These are phyloP conservation scores for Microthlaspi erraticum DNA, from an alignment of 345 rosid species.

Conservation along the genomic window DNA sequence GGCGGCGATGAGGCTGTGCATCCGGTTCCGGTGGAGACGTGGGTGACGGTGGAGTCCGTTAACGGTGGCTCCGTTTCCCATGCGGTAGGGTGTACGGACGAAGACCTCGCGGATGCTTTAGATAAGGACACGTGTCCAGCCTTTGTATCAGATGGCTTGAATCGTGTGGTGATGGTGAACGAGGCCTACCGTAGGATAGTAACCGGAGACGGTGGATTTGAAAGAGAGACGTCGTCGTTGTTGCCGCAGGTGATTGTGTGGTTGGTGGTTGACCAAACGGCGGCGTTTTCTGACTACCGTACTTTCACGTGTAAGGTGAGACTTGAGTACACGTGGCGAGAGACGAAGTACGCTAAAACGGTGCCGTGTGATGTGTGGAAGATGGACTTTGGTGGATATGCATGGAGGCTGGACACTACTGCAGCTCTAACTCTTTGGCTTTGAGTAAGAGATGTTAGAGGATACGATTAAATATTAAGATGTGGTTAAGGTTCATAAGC, in stretches of 20 bases:
- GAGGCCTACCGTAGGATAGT: constrained; percentile 52
- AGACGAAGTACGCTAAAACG: constrained; percentile 37
- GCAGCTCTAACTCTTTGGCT: constrained; percentile 59
- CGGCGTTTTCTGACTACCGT: constrained; percentile 28
- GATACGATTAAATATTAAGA: constrained; percentile 20
- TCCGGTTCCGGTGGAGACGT: constrained; percentile 45
- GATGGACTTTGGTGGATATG: constrained; percentile 63
- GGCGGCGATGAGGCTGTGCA: background rate
- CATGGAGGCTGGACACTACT: constrained; percentile 66
- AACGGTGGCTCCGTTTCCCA: constrained; percentile 41
- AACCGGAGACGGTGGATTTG: constrained; percentile 23
- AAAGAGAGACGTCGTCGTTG: constrained; percentile 14
- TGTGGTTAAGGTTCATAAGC: constrained; percentile 18
- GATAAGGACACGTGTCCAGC: constrained; percentile 55
- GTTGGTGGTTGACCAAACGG: constrained; percentile 46
- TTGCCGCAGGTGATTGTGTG: constrained; percentile 43
- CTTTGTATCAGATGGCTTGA: constrained; percentile 52
- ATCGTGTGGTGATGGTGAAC: constrained; percentile 57
- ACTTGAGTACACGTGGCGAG: constrained; percentile 47
- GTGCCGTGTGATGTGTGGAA: constrained; percentile 69
- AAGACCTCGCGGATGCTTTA: constrained; percentile 42
- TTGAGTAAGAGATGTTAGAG: constrained; percentile 20
- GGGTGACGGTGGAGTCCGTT: constrained; percentile 59
- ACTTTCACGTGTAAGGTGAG: constrained; percentile 55
- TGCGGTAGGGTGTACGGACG: constrained; percentile 47